These are phyloP conservation scores for Fragaria iinumae DNA, from an alignment of 306 rosid species.

Conservation along the genomic window DNA sequence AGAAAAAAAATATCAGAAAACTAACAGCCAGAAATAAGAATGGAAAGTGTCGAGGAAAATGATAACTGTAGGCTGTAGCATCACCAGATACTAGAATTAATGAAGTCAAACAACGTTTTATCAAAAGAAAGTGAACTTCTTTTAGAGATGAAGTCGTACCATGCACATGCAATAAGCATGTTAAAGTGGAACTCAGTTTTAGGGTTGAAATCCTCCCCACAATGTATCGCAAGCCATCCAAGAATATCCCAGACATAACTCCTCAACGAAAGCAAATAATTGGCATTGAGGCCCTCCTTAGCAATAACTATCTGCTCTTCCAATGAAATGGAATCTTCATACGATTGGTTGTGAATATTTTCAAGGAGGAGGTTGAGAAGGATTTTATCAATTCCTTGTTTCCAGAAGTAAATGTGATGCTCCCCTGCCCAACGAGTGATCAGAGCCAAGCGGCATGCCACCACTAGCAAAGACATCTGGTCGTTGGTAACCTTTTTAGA, in stretches of 20 bases:
- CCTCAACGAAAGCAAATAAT: conserved; percentile 50
- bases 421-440: conserved; percentile 75
- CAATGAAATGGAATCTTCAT: conserved; percentile 37
- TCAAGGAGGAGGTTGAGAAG: conserved; percentile 71
- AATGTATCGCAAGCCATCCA: conserved; percentile 73
- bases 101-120: not conserved
- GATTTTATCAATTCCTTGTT: conserved; percentile 56
- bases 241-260: conserved; percentile 78
- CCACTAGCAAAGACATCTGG: conserved; percentile 48
- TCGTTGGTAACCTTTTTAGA: conserved; percentile 41
- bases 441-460: conserved; percentile 77
- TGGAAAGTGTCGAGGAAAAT: not conserved
- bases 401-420: conserved; percentile 79
- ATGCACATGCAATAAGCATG: conserved; percentile 61
- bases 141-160: conserved; percentile 45
- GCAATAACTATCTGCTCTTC: conserved; percentile 59
- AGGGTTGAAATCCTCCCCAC: conserved; percentile 55
- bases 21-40: conserved; percentile 13
- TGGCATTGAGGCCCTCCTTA: conserved; percentile 45
- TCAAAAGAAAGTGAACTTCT: not conserved
- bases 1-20: conserved; percentile 19
- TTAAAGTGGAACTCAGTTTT: conserved; percentile 41
- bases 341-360: conserved; percentile 39
- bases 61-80: not conserved
- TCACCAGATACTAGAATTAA: conserved; percentile 22